Base-by-base conservation (phyloP, 805 yeast species). In the Maudiozyma pseudohumilis region DNA sequence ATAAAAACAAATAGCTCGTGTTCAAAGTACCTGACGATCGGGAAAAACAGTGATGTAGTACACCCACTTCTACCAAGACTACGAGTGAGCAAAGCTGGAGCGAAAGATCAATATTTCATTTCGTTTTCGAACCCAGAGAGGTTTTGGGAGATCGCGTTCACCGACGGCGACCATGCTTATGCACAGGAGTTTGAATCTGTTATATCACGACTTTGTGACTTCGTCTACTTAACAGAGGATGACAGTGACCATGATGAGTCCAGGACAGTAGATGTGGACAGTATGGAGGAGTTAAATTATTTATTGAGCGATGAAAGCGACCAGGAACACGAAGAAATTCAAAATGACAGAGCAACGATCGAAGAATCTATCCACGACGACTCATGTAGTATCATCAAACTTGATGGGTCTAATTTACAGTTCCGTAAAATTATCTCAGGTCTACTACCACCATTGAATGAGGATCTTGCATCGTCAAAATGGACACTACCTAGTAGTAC, bases 121-220 rank as follows among this genome's bases (percentile, higher is more conserved):
- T 78, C 86, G 0, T 66, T 84, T 40, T 74, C 74, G 20, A 82
- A 81, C 48, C 94, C 94, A 0, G 80, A 76, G 44, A 62, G 89
- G 48, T 81, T 75, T 56, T 84, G 94, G 94, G 66, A 71, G 21
- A 63, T 77, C 31, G 61, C 52, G 15, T 48, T 64, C 38, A 46
- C 53, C 11, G 47, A 48, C 35, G 41, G 39, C 2, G 26, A 46
- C 12, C 20, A 22, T 1, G 21, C 29, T 0, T 40, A 43, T 2
- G 40, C 50, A 1, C 15, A 39, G 3, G 50, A 48, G 6, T 49
- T 65, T 26, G 66, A 62, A 38, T n/a, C 32, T 42, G 70, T 39
- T 50, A 56, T 44, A 5, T 37, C 48, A 7, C 35, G 39, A 19
- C 47, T 53, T 10, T 56, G 57, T 38, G 38, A 39, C 9, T 49